These are phyloP conservation scores for Penstemon barbatus DNA, from an alignment of 257 asterid species.

Conservation along the genomic window DNA sequence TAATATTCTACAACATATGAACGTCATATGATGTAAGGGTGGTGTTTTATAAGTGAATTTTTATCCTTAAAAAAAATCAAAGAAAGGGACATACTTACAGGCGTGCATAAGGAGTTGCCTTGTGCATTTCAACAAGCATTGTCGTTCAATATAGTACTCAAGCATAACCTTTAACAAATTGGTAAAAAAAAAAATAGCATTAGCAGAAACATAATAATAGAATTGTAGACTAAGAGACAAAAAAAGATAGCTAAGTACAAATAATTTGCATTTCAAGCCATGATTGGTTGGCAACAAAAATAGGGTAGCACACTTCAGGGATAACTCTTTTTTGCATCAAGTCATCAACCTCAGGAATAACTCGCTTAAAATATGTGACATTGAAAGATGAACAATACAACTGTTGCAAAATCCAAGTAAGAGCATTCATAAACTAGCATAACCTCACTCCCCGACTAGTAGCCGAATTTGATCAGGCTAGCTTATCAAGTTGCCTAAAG, in stretches of 20 bases:
- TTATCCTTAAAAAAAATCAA: constrained; percentile 18
- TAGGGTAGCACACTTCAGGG: background rate
- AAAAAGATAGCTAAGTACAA: background rate
- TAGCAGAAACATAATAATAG: constrained; percentile 8
- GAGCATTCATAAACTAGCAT: background rate
- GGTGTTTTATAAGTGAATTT: constrained; percentile 17
- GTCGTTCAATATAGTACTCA: constrained; percentile 78
- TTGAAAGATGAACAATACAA: constrained; percentile 9
- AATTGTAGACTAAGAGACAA: background rate
- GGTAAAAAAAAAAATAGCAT: constrained; percentile 15
- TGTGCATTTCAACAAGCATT: constrained; percentile 90
- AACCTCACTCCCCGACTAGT: constrained; percentile 5
- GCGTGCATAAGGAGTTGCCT: constrained; percentile 76
- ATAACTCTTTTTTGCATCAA: too few relatives aligned
- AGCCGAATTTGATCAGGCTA: constrained; percentile 10
- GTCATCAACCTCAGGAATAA: background rate
- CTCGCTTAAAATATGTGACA: background rate
- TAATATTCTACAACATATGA: background rate
- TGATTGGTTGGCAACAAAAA: constrained; percentile 13
- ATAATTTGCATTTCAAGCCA: constrained; percentile 23
- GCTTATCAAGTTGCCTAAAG: background rate
- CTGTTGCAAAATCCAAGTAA: constrained; percentile 11
- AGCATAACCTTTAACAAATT: constrained; percentile 60
- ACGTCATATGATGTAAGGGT: background rate
- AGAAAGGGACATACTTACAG: constrained; percentile 52